Conservation (phyloP, 2,329 filamentous ascomycete genomes). For the Xylaria sp. region DNA sequence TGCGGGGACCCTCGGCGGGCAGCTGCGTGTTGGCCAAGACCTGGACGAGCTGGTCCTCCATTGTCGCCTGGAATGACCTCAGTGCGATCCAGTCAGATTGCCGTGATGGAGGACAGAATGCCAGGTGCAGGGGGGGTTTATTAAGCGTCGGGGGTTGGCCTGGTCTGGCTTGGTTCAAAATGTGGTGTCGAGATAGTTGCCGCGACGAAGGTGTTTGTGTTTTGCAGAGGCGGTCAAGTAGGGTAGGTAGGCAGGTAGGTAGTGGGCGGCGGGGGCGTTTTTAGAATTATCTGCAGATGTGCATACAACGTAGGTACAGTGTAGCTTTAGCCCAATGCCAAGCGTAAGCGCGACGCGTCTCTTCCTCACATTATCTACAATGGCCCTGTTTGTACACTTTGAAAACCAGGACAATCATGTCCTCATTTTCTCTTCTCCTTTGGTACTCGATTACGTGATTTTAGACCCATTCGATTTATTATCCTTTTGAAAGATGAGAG, state of each 20-base stretch:
- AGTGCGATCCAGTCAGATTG: conserved; percentile 11
- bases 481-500: too few relatives aligned
- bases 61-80: conserved; percentile 40
- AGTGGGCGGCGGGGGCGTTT: not conserved
- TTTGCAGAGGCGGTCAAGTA: conserved; percentile 2
- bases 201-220: conserved; percentile 9
- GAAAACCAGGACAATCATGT: too few relatives aligned
- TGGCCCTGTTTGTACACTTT: too few relatives aligned
- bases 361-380: too few relatives aligned
- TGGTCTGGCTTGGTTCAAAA: too few relatives aligned
- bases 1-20: conserved; percentile 73
- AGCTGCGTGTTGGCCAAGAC: conserved; percentile 87
- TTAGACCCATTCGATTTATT: too few relatives aligned
- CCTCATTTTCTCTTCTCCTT: too few relatives aligned
- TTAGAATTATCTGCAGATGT: not conserved
- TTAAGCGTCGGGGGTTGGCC: not conserved
- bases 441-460: too few relatives aligned
- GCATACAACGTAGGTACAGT: too few relatives aligned
- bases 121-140: not conserved
- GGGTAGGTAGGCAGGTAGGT: not conserved
- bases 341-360: too few relatives aligned
- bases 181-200: conserved; percentile 3
- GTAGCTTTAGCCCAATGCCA: too few relatives aligned
- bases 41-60: conserved; percentile 92
- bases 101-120: not conserved